Evolutionary conservation across 305 asterid genomes (phyloP), one percentile per base, ranked within the genome.

Genomic region (Rubia occidens): DNA sequence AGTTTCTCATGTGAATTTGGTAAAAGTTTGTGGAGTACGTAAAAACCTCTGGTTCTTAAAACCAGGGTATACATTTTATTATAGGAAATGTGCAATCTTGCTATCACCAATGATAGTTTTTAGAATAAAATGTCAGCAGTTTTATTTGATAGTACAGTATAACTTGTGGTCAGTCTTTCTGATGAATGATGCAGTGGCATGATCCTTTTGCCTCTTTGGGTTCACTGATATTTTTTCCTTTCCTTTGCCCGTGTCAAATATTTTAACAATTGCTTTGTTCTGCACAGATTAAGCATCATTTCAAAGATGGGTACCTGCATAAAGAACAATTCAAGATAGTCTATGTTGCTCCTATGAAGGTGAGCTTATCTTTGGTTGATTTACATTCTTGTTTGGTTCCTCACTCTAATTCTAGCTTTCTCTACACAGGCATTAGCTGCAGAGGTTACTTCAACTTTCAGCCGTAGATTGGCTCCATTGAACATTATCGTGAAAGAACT

Each of bases 301-400:
- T 94, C 76, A 85, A 76, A 82, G 95, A 94, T 84, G 99, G 99
- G 66, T 90, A 86, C 83, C 83, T 94, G 86, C 97, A 94, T 79
- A 94, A 90, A 82, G 88, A 87, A 78, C 91, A 94, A 83, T 94
- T 94, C 87, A 94, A 94, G 85, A 90, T 94, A 79, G 95, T 94
- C 72, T 94, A 94, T 79, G 99, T 90, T 83, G 96, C 99, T 80
- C 99, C 99, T 4, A 94, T 94, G 99, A 94, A 94, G 99, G 99
- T 90, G 65, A 51, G 44, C 56, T 72, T 55, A 54, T 44, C 65
- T 60, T 55, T 70, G 55, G 68, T 32, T 60, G n/a, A 67, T 62
- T 35, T 42, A 53, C 24, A 66, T 60, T 35, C 66, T 53, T 78
- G 65, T 15, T 44, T 49, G 42, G 29, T 56, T 49, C 47, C 11